Conservation (phyloP, 2,329 filamentous ascomycete species). For the Claviceps digitariae region DNA sequence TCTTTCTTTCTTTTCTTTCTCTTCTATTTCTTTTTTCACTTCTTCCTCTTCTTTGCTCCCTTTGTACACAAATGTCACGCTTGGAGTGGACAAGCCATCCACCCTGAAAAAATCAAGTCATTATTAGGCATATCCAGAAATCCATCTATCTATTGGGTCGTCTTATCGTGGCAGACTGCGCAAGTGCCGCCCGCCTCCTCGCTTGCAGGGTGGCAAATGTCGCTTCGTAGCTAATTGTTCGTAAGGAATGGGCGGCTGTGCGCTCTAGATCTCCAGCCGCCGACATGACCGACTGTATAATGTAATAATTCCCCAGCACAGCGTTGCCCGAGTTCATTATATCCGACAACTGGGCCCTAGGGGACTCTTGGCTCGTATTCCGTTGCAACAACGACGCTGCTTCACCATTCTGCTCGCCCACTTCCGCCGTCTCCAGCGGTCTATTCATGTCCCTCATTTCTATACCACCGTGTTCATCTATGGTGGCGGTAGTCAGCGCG, state of each 20-base stretch:
- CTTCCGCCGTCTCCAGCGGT: slow-evolving; percentile 12
- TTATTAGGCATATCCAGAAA: not conserved
- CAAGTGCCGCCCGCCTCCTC: slow-evolving; percentile 23
- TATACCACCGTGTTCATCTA: slow-evolving; percentile 28
- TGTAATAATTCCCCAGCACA: slow-evolving; percentile 38
- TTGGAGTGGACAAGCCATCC: no score
- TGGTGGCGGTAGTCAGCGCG: slow-evolving; percentile 14
- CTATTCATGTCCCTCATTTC: slow-evolving; percentile 27
- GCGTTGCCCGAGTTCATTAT: slow-evolving; percentile 42
- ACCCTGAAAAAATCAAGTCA: no score
- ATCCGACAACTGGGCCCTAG: slow-evolving; percentile 29
- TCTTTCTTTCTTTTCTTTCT: not conserved
- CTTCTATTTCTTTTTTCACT: not conserved
- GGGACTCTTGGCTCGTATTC: slow-evolving; percentile 15
- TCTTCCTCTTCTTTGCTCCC: not conserved
- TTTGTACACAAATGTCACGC: not conserved
- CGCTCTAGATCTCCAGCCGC: slow-evolving; percentile 33
- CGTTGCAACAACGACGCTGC: slow-evolving; percentile 15
- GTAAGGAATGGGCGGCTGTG: slow-evolving; percentile 37
- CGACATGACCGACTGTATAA: slow-evolving; percentile 34
- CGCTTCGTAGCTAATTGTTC: slow-evolving; percentile 40
- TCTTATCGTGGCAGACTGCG: slow-evolving; percentile 9
- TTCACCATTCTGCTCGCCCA: slow-evolving; percentile 14
- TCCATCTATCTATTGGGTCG: slow-evolving; percentile 9
- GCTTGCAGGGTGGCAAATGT: slow-evolving; percentile 39